Conservation (phyloP, 495 filamentous ascomycete species). For the Trichodelitschia bisporula region DNA sequence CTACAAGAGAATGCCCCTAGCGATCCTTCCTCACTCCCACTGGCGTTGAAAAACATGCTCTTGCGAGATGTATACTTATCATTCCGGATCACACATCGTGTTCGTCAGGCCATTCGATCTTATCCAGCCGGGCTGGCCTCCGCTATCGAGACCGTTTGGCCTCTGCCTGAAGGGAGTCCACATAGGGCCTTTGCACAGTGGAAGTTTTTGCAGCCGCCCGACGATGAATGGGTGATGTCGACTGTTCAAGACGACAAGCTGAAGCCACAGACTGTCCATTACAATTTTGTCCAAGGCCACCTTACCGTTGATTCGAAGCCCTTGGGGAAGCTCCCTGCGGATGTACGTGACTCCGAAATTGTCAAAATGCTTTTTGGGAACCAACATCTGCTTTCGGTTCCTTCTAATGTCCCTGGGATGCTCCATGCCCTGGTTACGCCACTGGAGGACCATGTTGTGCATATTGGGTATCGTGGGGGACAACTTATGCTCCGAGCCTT, state of each 20-base stretch:
- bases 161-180: not conserved
- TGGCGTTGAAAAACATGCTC: slow-evolving; percentile 14
- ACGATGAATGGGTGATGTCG: slow-evolving; percentile 15
- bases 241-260: slow-evolving; percentile 4
- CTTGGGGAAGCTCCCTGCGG: slow-evolving; percentile 21
- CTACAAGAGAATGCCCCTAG: slow-evolving; percentile 19
- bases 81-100: slow-evolving; percentile 12
- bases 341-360: slow-evolving; percentile 14
- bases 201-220: slow-evolving; percentile 7
- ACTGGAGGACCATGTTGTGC: slow-evolving; percentile 17
- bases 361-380: slow-evolving; percentile 24
- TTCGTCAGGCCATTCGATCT: slow-evolving; percentile 7
- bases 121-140: not conserved
- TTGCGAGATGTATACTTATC: slow-evolving; percentile 24
- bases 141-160: slow-evolving; percentile 4
- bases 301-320: slow-evolving; percentile 24
- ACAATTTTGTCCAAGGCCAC: slow-evolving; percentile 22
- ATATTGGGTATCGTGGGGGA: slow-evolving; percentile 22
- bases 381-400: slow-evolving; percentile 21
- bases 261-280: slow-evolving; percentile 15
- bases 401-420: slow-evolving; percentile 23
- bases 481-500: slow-evolving; percentile 18
- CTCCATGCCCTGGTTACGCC: slow-evolving; percentile 15
- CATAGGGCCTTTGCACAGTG: slow-evolving; percentile 4
- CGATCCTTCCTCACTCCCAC: slow-evolving; percentile 13